Evolutionary conservation across 225 moss, liverwort and hornwort genomes (phyloP), one percentile per base, ranked within the genome.

Genomic region (Rhytidiadelphus loreus): DNA sequence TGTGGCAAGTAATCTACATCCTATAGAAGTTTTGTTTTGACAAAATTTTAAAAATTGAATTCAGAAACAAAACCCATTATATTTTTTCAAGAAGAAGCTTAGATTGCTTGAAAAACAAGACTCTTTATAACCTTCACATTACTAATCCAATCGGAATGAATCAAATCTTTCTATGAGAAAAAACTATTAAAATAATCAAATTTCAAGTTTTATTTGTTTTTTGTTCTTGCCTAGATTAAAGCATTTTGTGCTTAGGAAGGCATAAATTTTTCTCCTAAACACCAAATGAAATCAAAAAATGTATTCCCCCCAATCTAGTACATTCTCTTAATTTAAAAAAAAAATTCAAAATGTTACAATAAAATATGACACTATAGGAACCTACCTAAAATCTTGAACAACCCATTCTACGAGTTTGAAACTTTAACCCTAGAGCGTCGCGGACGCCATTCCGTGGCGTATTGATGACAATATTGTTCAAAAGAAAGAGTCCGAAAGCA

Each of bases 251-350:
- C 7, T 74, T 30, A 30, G 2, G 11, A 11, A 3, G 7, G 12
- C 19, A 30, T 48, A 46, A 48, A 11, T 30, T 46, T 73, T 32
- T 30, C 12, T 48, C 3, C 11, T 3, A 18, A 18, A 74, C 3
- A 10, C 11, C 74, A 48, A 30, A 46, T 18, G 4, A 74, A 48
- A 30, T 48, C n/a, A 9, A 19, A 46, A 11, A 11, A 7, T 7
- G 0, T 30, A 18, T 32, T 48, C 0, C 2, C 0, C 0, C 0
- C 19, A 73, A 74, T 6, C 2, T 74, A 30, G 2, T 48, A 30
- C 18, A 74, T 32, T 74, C 2, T 7, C 2, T 48, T 30, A 30
- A 7, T 20, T 20, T 48, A 6, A 32, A 73, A 32, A 74, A 18
- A 18, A 4, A 0, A 7, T 48, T 48, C 7, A 32, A 74, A 48